Base-by-base conservation (phyloP, 2,329 filamentous ascomycete species). In the Emergomyces orientalis region DNA sequence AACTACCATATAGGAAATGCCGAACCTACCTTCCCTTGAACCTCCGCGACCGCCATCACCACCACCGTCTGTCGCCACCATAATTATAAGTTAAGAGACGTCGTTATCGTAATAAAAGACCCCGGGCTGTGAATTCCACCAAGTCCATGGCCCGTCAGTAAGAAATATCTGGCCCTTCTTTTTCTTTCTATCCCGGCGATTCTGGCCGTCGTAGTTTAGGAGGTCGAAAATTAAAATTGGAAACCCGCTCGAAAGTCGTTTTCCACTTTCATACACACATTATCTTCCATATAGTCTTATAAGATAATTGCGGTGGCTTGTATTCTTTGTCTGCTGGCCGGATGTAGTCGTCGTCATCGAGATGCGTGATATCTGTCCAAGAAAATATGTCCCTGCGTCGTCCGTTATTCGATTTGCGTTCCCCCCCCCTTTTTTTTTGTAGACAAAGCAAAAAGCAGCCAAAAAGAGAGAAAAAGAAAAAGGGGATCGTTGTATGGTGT, bases 41-140 rank as follows among this genome's bases (percentile, higher is more conserved):
- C 19, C 6, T 9, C 27, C 49, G 25, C 25, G 49, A 14, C 32
- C 8, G 39, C 14, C 27, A 43, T 30, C 22, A 43, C 25, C 56
- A 32, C 22, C 17, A 7, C 39, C 22, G 32, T 47, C 56, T 39
- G 27, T 39, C 25, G 14, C 19, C 37, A 45, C 25, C 56, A 59
- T 59, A 32, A 30, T 59, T 30, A 32, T n/a, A 27, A 45, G 39
- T 9, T 45, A 59, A 37, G 19, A 25, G 1, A 59, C 5, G n/a
- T 45, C 39, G 56, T 45, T 45, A 59, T 45, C 39, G 39, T 32
- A 45, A 59, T 59, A 59, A 43, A 30, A 30, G 25, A 59, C 45
- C 56, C 6, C 25, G 43, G 17, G 13, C 25, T 19, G 25, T 19
- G 19, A 25, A 59, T 45, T 59, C 56, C 22, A 14, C 56, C 25